phyloP scores from a whole-genome alignment of 257 asterid species.

The Henckelia pumila region DNA sequence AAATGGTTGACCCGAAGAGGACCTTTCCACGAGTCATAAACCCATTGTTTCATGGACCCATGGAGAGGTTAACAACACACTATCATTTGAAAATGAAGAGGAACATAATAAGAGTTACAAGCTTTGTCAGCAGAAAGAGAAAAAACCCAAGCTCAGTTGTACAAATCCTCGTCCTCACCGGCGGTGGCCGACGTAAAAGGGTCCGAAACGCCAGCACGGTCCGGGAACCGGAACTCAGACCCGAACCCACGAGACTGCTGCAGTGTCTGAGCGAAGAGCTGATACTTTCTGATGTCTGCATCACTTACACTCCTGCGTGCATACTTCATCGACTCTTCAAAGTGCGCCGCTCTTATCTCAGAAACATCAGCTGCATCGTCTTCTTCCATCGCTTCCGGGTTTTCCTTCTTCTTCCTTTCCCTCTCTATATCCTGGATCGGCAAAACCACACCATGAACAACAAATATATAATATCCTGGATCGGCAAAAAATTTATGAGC shows the following conservation, averaged over 20 bases:
- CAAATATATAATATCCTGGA: too few species aligned
- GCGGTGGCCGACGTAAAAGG: conserved; percentile 32
- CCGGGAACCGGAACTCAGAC: conserved; percentile 37
- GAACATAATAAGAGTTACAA: too few species aligned
- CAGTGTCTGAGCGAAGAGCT: conserved; percentile 46
- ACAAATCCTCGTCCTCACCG: conserved; percentile 38
- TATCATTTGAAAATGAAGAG: too few species aligned
- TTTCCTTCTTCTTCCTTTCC: conserved; percentile 34
- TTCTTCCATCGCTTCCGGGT: conserved; percentile 49
- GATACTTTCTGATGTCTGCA: conserved; percentile 46
- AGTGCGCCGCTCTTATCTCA: conserved; percentile 43
- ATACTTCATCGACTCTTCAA: too few species aligned
- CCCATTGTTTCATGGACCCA: too few species aligned
- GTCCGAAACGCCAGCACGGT: conserved; percentile 29
- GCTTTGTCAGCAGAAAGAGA: neutral
- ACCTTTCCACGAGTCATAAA: too few species aligned
- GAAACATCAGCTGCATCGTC: conserved; percentile 44
- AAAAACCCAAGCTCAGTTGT: conserved; percentile 24
- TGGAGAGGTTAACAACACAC: too few species aligned
- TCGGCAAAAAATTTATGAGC: too few species aligned
- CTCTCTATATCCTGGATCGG: conserved; percentile 39
- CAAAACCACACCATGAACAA: neutral
- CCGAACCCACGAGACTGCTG: conserved; percentile 49
- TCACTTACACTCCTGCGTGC: conserved; percentile 43
- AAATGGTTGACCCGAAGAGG: too few species aligned